phyloP scores from a whole-genome alignment of 257 asterid genomes.

The Datura wrightii region DNA sequence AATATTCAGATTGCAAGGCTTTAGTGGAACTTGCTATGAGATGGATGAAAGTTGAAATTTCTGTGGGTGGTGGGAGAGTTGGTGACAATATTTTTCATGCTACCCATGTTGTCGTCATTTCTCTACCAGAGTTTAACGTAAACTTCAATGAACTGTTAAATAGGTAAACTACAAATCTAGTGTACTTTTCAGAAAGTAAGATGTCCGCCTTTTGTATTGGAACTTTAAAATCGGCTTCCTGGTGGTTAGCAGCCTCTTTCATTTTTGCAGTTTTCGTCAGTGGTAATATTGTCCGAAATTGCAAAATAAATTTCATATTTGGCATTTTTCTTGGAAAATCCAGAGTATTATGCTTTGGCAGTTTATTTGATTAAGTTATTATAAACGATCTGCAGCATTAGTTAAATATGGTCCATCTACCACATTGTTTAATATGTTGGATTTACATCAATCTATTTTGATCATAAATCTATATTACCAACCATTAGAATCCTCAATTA shows the following conservation, averaged over 20 bases:
- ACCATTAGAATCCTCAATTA: not conserved
- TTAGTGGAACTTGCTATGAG: conserved; percentile 64
- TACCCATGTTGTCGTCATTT: conserved; percentile 75
- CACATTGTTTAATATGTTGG: not conserved
- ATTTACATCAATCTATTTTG: conserved; percentile 2
- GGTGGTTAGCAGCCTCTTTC: not conserved
- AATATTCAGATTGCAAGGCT: conserved; percentile 56
- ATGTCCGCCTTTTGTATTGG: not conserved
- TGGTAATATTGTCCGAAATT: not conserved
- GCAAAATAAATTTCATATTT: not conserved
- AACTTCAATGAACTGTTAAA: conserved; percentile 56
- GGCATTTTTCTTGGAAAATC: conserved; percentile 1
- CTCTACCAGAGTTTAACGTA: conserved; percentile 48
- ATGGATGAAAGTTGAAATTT: conserved; percentile 84
- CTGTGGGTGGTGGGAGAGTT: conserved; percentile 74
- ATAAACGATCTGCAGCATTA: not conserved
- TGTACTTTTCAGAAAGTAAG: conserved; percentile 20
- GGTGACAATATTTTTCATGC: conserved; percentile 62
- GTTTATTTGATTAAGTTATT: not conserved
- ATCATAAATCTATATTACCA: not conserved
- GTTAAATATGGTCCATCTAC: conserved; percentile 19
- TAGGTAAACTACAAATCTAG: conserved; percentile 54
- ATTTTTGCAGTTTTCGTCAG: conserved; percentile 1
- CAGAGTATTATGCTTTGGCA: not conserved
- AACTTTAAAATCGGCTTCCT: not conserved